Evolutionary conservation across 1,139 yeast species (phyloP).

Genomic region (Saccharomyces pastorianus): DNA sequence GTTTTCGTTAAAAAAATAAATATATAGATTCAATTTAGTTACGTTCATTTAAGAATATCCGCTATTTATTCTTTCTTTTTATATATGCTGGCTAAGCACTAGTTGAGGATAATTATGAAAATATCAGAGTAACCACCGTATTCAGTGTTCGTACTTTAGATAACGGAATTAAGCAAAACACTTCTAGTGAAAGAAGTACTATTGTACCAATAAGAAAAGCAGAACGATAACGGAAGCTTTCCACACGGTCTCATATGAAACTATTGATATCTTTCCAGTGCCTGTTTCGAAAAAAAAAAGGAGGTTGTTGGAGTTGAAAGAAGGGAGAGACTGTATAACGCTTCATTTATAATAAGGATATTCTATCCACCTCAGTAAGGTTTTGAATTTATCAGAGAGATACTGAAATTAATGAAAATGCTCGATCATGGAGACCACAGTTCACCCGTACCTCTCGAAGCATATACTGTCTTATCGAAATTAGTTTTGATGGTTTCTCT

Average conservation of each 20-base stretch:
- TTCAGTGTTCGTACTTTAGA: not conserved
- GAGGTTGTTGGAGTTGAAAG: not conserved
- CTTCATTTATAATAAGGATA: not conserved
- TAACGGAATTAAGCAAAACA: not conserved
- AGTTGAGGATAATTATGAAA: not conserved
- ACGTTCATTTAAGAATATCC: not conserved
- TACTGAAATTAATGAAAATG: not conserved
- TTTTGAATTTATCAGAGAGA: not conserved
- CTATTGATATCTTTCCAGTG: not conserved
- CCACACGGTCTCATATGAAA: not conserved
- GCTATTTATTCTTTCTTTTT: not conserved
- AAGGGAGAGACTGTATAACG: not conserved
- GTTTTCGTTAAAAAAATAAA: not conserved
- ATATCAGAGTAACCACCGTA: not conserved
- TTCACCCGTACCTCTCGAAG: slow-evolving; percentile 28
- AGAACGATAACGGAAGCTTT: not conserved
- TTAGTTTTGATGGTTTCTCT: slow-evolving; percentile 22
- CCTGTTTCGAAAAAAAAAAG: not conserved
- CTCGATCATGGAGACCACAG: slow-evolving; percentile 25
- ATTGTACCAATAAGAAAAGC: too few relatives aligned
- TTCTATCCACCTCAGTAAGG: not conserved
- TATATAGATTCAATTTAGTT: not conserved
- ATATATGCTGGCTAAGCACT: not conserved
- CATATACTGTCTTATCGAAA: slow-evolving; percentile 26
- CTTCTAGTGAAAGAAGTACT: not conserved